Base-by-base conservation (phyloP, 371 early-diverging fungal genomes). In the Haplosporangium sp. region DNA sequence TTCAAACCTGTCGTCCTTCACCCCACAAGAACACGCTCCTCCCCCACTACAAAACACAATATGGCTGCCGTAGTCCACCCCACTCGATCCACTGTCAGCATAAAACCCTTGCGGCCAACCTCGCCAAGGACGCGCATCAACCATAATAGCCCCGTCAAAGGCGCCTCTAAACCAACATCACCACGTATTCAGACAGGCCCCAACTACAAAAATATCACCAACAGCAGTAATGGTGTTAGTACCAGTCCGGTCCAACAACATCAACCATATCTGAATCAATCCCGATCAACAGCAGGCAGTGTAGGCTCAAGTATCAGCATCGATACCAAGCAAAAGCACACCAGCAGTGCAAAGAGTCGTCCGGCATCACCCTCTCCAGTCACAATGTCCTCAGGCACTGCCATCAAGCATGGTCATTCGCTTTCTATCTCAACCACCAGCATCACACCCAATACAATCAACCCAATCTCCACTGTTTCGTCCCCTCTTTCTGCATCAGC, bases 391-490 rank as follows among this genome's bases (percentile, higher is more conserved):
- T 16, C 55, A 41, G 14, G 43, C 45, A n/a, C 13, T 54, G 20
- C 16, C 21, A 37, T 51, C 55, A 56, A 48, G 36, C 73, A 67
- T 18, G 62, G 52, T 46, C 67, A 73, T 51, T 62, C 73, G 11
- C 68, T 57, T 47, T 68, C 64, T 23, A 20, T 59, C 38, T n/a
- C 56, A 43, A 62, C 42, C 36, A 54, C 71, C 21, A 64, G 29
- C 29, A 29, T 29, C 29, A 29, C 29, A 29, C 4, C 29, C 29
- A 29, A 29, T 4, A 29, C 29, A 29, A 29, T 29, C 29, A 1
- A 29, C 4, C 4, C 29, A 2, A 2, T 29, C 29, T 29, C 29
- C 29, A 29, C 29, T 29, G 29, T 29, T 29, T 29, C 29, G 29
- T 29, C 29, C 29, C 29, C 29, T 29, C 67, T 59, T 42, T 66